phyloP scores from a whole-genome alignment of 306 rosid genomes.

The Prunus persica region DNA sequence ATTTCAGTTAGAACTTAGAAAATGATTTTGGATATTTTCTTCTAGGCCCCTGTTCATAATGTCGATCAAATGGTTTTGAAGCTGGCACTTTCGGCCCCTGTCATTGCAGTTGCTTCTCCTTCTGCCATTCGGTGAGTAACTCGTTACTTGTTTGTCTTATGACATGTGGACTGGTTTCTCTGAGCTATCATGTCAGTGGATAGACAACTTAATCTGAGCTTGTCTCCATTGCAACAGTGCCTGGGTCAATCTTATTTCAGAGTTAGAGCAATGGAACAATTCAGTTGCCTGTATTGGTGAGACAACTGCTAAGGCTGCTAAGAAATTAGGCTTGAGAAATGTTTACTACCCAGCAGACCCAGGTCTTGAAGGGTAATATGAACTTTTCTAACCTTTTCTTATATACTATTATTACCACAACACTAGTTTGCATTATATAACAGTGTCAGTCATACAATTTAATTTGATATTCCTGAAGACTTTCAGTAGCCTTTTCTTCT shows the following conservation, averaged over 20 bases:
- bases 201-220: not conserved
- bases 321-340: constrained; percentile 71
- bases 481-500: not conserved
- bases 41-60: constrained; percentile 75
- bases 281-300: constrained; percentile 94
- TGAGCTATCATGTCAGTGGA: not conserved
- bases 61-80: constrained; percentile 57
- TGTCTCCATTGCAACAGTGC: constrained; percentile 55
- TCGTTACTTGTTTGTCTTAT: not conserved
- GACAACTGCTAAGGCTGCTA: constrained; percentile 83
- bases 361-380: constrained; percentile 87
- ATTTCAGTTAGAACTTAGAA: constrained; percentile 1
- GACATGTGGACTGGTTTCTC: not conserved
- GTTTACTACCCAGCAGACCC: constrained; percentile 76
- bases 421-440: not conserved
- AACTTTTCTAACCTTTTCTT: not conserved
- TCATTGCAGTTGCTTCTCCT: constrained; percentile 92
- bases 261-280: constrained; percentile 54
- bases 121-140: constrained; percentile 71
- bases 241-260: constrained; percentile 71
- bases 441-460: not conserved
- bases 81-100: constrained; percentile 78
- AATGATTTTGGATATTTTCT: constrained; percentile 25
- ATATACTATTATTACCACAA: not conserved
- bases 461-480: not conserved